Evolutionary conservation across 768 basidiomycete species (phyloP).

Genomic region (Tricholoma saponaceum): DNA sequence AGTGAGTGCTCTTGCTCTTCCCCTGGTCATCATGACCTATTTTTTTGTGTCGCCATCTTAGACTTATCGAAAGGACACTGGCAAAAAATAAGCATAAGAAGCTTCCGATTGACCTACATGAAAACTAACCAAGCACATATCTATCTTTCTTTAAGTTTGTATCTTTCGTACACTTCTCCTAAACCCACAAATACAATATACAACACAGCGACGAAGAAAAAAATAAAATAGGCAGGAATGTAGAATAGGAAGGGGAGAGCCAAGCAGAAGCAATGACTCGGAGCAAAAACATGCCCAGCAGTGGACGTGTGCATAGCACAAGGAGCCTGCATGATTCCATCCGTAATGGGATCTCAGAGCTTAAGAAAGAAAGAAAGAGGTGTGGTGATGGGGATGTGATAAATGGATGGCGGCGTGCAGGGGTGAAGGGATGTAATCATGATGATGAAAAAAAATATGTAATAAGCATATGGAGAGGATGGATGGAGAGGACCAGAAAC

Average conservation of each 20-base stretch:
- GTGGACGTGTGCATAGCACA: conserved; percentile 5
- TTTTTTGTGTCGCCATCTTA: no score
- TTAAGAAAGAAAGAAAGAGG: conserved; percentile 1
- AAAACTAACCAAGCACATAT: not conserved
- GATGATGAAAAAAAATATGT: conserved; percentile 2
- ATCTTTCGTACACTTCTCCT: conserved; percentile 7
- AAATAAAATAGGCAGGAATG: not conserved
- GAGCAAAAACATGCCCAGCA: conserved; percentile 4
- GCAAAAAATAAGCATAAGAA: not conserved
- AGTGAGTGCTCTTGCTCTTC: no score
- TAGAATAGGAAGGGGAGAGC: not conserved
- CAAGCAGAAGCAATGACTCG: not conserved
- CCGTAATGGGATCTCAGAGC: conserved; percentile 5
- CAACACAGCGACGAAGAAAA: not conserved
- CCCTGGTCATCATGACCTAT: no score
- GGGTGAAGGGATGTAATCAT: not conserved
- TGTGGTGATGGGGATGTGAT: conserved; percentile 1
- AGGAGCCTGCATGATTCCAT: conserved; percentile 11
- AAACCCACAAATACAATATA: not conserved
- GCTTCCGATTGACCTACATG: not conserved
- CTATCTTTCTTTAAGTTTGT: not conserved
- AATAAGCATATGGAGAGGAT: conserved; percentile 15
- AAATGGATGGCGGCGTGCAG: conserved; percentile 10
- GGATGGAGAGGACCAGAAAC: conserved; percentile 2
- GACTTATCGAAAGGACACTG: not conserved